These are phyloP conservation scores for Coniochaeta hoffmannii DNA, from an alignment of 2,329 filamentous ascomycete genomes.

Conservation along the genomic window DNA sequence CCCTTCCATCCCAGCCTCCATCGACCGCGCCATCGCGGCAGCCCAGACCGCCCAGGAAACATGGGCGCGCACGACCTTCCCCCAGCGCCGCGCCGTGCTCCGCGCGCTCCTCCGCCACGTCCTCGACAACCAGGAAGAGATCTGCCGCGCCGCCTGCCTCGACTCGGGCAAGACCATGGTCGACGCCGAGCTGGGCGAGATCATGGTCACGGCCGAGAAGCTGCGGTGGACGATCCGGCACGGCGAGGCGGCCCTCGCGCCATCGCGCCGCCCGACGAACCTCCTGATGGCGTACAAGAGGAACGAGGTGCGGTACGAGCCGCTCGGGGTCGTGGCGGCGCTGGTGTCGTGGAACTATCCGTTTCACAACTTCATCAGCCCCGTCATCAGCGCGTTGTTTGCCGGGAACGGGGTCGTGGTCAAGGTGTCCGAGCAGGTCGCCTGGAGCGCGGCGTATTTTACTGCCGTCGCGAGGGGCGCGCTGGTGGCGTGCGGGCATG, in stretches of 20 bases:
- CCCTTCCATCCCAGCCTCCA: slow-evolving; percentile 66
- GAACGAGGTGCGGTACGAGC: slow-evolving; percentile 86
- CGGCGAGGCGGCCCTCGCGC: slow-evolving; percentile 71
- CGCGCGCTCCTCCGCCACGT: slow-evolving; percentile 75
- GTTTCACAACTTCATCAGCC: slow-evolving; percentile 91
- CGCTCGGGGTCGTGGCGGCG: slow-evolving; percentile 84
- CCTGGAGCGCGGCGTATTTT: slow-evolving; percentile 86
- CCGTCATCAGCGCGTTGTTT: slow-evolving; percentile 85
- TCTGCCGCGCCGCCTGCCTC: slow-evolving; percentile 77
- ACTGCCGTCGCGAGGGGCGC: slow-evolving; percentile 70
- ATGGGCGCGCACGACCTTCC: slow-evolving; percentile 75
- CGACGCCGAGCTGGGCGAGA: slow-evolving; percentile 89
- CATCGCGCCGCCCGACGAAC: slow-evolving; percentile 74
- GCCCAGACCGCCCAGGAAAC: slow-evolving; percentile 65
- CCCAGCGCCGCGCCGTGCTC: slow-evolving; percentile 70
- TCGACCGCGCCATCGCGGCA: slow-evolving; percentile 70
- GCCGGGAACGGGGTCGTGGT: slow-evolving; percentile 86
- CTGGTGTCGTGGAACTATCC: slow-evolving; percentile 97
- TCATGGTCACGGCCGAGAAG: slow-evolving; percentile 89
- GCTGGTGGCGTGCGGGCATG: slow-evolving; percentile 73
- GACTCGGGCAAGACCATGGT: slow-evolving; percentile 96
- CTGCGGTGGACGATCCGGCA: slow-evolving; percentile 89
- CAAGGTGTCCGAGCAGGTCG: slow-evolving; percentile 92
- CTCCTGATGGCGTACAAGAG: slow-evolving; percentile 93
- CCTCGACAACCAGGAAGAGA: slow-evolving; percentile 80